Evolutionary conservation across 2,329 filamentous ascomycete genomes (phyloP), one percentile per base, ranked within the genome.

Genomic region (Monilinia polystroma): DNA sequence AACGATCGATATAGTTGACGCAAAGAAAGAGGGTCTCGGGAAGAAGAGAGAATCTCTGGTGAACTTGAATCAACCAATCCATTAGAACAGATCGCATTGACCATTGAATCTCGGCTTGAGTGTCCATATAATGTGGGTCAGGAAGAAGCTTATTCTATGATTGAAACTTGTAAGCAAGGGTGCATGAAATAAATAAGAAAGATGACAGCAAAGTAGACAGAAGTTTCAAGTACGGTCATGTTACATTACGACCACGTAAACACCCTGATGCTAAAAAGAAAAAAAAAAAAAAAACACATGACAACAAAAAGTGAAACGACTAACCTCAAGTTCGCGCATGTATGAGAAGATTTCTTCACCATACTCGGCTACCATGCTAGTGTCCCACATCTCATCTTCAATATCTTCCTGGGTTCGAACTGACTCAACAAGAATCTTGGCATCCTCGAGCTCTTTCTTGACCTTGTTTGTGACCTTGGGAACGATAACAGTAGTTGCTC

Each of bases 51-150:
- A 99, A 99, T 47, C 95, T 91, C 73, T 89, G 87, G 77, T 99
- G 95, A 41, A 99, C 95, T 78, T 99, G 93, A 57, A 98, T 90
- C 54, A 99, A 84, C 95, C 95, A 99, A 78, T 98, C 95, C 88
- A 99, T 96, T 65, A 99, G 84, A 29, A 98, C 92, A 7, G 93
- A 90, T 57, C 95, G 92, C 95, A 98, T 99, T 3, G 93, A 97
- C 95, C 95, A 99, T 77, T 97, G 92, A 67, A 99, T 96, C 78
- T 98, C 94, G n/a, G 90, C 89, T 78, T 99, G 95, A 72, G 90
- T 88, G 70, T 97, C 92, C 94, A 99, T 99, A 82, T 99, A 99
- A 77, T 95, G 87, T 4, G 92, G 84, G 75, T 95, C 93, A 1
- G 95, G 95, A 52, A 93, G 83, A 87, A 97, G 90, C 72, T 83